These are phyloP conservation scores for Candida xiaguanensis DNA, from an alignment of 805 yeast genomes.

Conservation along the genomic window DNA sequence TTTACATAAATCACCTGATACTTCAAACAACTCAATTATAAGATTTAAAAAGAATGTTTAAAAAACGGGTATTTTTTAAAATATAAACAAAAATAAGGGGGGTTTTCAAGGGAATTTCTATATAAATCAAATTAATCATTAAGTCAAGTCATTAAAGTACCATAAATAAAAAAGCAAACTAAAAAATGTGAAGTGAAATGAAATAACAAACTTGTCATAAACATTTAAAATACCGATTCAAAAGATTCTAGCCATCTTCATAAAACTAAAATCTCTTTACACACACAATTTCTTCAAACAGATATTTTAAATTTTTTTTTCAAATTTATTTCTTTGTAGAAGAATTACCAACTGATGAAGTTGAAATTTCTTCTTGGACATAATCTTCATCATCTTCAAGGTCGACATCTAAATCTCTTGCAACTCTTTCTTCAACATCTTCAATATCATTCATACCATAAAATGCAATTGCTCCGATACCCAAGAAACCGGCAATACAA, in stretches of 20 bases:
- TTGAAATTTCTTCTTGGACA: constrained; percentile 10
- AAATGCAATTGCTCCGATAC: constrained; percentile 68
- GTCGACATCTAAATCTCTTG: constrained; percentile 50
- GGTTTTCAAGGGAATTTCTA: constrained; percentile 8
- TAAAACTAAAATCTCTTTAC: not conserved
- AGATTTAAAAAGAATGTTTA: too few species aligned
- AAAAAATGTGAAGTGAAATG: not conserved
- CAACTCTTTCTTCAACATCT: constrained; percentile 61
- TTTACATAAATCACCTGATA: too few species aligned
- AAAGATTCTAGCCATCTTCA: not conserved
- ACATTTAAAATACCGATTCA: constrained; percentile 4
- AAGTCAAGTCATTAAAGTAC: constrained; percentile 10
- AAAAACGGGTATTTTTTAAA: constrained; percentile 5
- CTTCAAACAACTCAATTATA: too few species aligned
- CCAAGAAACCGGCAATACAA: constrained; percentile 78
- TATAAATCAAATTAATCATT: constrained; percentile 7
- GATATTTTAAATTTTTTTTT: constrained; percentile 12
- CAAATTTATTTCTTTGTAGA: not conserved
- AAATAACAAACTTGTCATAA: not conserved
- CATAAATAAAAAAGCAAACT: not conserved
- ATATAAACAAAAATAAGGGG: constrained; percentile 6
- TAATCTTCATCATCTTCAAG: constrained; percentile 30
- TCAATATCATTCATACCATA: constrained; percentile 86
- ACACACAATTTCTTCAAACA: constrained; percentile 11
- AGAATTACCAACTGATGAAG: constrained; percentile 6